A percentile compares a stretch with the other conserved stretches of the same genome.
Evolutionary conservation across 139 green algal genomes (phyloP).

Genomic region (Auxenochlorella protothecoides): DNA sequence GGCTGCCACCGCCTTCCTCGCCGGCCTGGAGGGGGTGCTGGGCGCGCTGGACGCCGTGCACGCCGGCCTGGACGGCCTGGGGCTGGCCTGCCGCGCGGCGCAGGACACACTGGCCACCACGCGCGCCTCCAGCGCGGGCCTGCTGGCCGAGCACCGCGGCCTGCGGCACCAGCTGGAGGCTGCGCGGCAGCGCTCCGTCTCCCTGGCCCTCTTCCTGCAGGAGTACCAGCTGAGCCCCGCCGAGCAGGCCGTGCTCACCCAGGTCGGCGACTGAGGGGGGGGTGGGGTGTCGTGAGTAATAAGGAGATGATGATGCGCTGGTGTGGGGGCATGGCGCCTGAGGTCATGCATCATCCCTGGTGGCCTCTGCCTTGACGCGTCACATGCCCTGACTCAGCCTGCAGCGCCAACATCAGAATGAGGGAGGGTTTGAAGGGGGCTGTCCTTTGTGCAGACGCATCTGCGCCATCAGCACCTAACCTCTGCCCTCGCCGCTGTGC

Average conservation of each 20-base stretch:
- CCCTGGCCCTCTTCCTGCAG: constrained; percentile 77
- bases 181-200: constrained; percentile 25
- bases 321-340: too few relatives aligned
- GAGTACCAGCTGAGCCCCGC: constrained; percentile 83
- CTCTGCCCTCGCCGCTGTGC: too few relatives aligned
- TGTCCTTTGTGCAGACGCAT: background rate
- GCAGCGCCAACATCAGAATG: too few relatives aligned
- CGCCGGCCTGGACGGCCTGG: constrained; percentile 52
- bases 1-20: constrained; percentile 71
- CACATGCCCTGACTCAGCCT: too few relatives aligned
- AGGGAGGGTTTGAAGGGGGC: background rate
- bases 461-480: too few relatives aligned
- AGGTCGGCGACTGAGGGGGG: constrained; percentile 5
- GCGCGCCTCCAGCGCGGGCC: constrained; percentile 11
- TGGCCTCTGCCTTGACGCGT: too few relatives aligned
- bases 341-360: too few relatives aligned
- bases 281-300: background rate
- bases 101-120: background rate
- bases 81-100: too few relatives aligned
- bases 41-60: constrained; percentile 74
- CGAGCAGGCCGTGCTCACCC: constrained; percentile 43
- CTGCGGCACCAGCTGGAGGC: constrained; percentile 42
- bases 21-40: constrained; percentile 51
- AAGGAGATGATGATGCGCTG: too few relatives aligned
- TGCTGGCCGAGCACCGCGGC: constrained; percentile 49